Base-by-base conservation (phyloP, 2,329 filamentous ascomycete genomes). In the Phyllosticta paracitricarpa region DNA sequence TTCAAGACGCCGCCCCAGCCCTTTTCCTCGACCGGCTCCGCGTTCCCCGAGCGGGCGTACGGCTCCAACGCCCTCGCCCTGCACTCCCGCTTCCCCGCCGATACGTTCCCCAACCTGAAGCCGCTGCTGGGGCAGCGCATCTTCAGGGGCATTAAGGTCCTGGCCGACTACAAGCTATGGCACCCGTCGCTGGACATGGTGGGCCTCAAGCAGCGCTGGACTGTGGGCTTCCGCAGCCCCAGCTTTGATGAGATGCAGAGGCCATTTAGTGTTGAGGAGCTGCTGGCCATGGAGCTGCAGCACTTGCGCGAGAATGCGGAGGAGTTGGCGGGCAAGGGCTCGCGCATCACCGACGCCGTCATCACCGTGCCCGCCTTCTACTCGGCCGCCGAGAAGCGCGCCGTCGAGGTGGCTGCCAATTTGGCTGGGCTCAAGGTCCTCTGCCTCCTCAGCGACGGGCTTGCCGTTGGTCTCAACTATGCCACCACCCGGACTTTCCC, bases 21-120 rank as follows among this genome's bases (percentile, higher is more conserved):
- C 12, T 51, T 61, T 5, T 81, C 84, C n/a, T 83, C 83, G 68
- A 78, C 82, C 69, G 83, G 82, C 60, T 80, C 84, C 63, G 86
- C 84, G 59, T 97, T 88, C 73, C 94, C 94, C 51, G 94, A 99
- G 77, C 83, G 94, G 69, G 83, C 88, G 62, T 99, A 97, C 72
- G 94, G 94, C 72, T 89, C 89, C 66, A 92, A 97, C 77, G 93
- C 94, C 64, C 81, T 96, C 69, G 89, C 93, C 63, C 82, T 99
- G 61, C 84, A 91, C 59, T 87, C 90, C 62, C 84, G 94, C 67
- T 97, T 95, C 74, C 92, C 94, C 35, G 85, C 88, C 75, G 93
- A 99, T 72, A 91, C 97, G 67, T 99, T 95, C 77, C 88, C 89
- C 60, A 97, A 97, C 74, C 78, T 99, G 68, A 99, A 97, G 80